Conservation (phyloP, 2,329 filamentous ascomycete species). For the Macrophomina pseudophaseolina region DNA sequence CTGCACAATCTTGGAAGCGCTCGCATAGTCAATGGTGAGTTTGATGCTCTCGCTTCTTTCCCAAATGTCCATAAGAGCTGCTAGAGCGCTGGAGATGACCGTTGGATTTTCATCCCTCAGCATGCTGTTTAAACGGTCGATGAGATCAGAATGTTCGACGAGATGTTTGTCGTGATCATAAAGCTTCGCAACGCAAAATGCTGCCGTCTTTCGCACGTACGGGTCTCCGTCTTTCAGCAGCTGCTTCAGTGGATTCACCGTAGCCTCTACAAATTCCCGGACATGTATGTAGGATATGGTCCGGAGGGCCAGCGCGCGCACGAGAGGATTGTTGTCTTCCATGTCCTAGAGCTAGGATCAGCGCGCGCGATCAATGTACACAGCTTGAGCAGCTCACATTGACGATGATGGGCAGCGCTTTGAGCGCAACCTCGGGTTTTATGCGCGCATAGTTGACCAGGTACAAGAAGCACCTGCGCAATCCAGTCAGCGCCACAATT, state of each 20-base stretch:
- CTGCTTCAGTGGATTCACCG: slow-evolving; percentile 80
- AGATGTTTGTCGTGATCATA: slow-evolving; percentile 94
- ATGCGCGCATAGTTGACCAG: slow-evolving; percentile 95
- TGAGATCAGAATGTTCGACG: slow-evolving; percentile 89
- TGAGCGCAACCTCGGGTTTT: slow-evolving; percentile 91
- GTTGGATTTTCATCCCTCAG: slow-evolving; percentile 96
- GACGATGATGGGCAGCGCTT: slow-evolving; percentile 86
- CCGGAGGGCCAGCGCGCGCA: slow-evolving; percentile 86
- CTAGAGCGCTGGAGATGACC: slow-evolving; percentile 91
- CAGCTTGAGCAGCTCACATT: slow-evolving; percentile 60
- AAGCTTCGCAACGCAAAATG: slow-evolving; percentile 94
- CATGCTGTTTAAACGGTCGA: slow-evolving; percentile 87
- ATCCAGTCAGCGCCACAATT: slow-evolving; percentile 37
- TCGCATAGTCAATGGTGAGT: slow-evolving; percentile 95
- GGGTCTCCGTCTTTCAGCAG: slow-evolving; percentile 87
- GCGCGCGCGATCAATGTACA: background rate
- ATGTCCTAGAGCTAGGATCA: slow-evolving; percentile 70
- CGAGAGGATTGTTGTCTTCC: slow-evolving; percentile 89
- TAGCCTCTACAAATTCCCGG: slow-evolving; percentile 90
- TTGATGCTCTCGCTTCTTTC: slow-evolving; percentile 97
- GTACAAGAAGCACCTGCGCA: slow-evolving; percentile 88
- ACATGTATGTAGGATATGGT: slow-evolving; percentile 99
- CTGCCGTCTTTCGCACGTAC: slow-evolving; percentile 96
- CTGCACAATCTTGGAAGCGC: slow-evolving; percentile 96
- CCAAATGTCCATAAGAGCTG: slow-evolving; percentile 96